Base-by-base conservation (phyloP, 768 basidiomycete genomes). In the Suillus subluteus region DNA sequence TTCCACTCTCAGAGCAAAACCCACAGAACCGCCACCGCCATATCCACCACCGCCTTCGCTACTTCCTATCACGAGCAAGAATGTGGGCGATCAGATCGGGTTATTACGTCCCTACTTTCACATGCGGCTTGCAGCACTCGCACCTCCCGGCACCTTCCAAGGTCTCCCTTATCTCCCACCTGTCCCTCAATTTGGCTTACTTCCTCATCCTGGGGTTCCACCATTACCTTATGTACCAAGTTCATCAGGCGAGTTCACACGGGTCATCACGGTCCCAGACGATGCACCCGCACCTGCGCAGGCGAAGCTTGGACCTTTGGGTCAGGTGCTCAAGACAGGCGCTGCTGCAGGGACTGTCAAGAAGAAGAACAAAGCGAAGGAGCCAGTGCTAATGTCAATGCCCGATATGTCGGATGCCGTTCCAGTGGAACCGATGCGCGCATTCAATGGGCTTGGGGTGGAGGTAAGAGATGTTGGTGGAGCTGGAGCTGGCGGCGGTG, bases 31-130 rank as follows among this genome's bases (percentile, higher is more conserved):
- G 0, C 92, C 91, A 1, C 87, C 87, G 3, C 93, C 91, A 6
- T 98, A 90, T 75, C 93, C 95, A 0, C 92, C 91, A 0, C 96
- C 96, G 0, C 91, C 91, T 0, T 84, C 91, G 0, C 94, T 96
- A 73, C 76, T 94, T 4, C 89, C 88, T 2, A 83, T 99, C 71
- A 87, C 85, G 1, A 81, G 86, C 9, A 80, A 79, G 64, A 88
- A 86, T 64, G 82, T 91, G 73, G 90, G 91, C 43, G 80, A 88
- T 32, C 95, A 97, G 72, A 94, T 98, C 69, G 95, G 94, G 11
- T 79, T 99, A 46, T 88, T 99, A 69, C 91, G 86, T 65, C 76
- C 85, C 0, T 96, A 89, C 80, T 97, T 91, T 71, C 84, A 88
- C 54, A 72, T 75, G 35, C 86, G 90, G 37, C 80, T 94, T 58